A percentile compares a stretch with the other conserved stretches of the same genome.
Evolutionary conservation across 2,329 filamentous ascomycete genomes (phyloP).

Genomic region (Stromatinia cepivora): DNA sequence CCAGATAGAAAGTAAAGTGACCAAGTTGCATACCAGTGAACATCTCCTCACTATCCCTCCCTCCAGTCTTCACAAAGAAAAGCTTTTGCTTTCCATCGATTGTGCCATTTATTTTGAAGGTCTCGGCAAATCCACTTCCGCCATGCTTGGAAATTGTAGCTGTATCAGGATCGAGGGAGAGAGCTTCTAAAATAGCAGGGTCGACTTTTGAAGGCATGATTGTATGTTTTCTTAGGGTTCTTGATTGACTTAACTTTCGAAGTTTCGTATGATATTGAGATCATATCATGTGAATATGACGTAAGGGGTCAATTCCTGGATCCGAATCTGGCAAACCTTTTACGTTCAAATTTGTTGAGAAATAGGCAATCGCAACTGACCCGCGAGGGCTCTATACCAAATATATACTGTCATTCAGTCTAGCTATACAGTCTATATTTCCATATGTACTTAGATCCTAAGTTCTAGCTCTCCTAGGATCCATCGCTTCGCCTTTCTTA

Average conservation of each 20-base stretch:
- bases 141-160: constrained; percentile 61
- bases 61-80: constrained; percentile 75
- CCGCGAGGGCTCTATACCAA: background rate
- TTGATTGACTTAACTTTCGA: background rate
- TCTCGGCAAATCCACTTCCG: constrained; percentile 67
- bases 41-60: constrained; percentile 64
- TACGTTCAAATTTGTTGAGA: background rate
- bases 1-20: background rate
- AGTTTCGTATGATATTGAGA: background rate
- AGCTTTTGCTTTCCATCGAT: constrained; percentile 33
- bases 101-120: constrained; percentile 57
- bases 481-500: constrained; percentile 74
- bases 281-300: constrained; percentile 17
- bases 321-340: background rate
- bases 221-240: background rate
- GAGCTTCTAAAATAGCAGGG: constrained; percentile 59
- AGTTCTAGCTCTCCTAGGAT: constrained; percentile 66
- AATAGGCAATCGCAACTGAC: background rate
- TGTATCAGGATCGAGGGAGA: constrained; percentile 52
- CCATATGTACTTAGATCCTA: constrained; percentile 22
- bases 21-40: constrained; percentile 56
- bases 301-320: constrained; percentile 1
- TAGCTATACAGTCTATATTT: constrained; percentile 6
- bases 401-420: background rate
- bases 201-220: constrained; percentile 56